A percentile compares a stretch with the other conserved stretches of the same genome.
phyloP scores from a whole-genome alignment of 1,284 basidiomycete genomes.

The Ustilago trichophora region DNA sequence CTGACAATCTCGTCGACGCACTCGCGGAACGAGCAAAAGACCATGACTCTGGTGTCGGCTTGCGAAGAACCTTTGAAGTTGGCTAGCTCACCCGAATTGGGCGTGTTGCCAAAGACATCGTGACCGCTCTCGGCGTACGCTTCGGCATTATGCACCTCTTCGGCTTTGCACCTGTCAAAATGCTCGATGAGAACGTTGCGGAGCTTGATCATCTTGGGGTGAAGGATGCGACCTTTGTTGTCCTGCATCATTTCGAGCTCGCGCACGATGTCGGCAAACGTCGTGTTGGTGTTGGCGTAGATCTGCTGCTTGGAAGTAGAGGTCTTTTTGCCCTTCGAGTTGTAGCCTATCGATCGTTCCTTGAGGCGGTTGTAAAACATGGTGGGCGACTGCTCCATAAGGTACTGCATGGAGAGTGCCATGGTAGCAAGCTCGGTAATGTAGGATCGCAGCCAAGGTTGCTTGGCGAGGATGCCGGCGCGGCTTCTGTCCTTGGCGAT shows the following conservation, averaged over 20 bases:
- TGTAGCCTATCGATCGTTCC: slow-evolving; percentile 65
- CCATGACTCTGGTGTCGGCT: slow-evolving; percentile 83
- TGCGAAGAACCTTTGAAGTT: slow-evolving; percentile 18
- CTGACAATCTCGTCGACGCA: slow-evolving; percentile 89
- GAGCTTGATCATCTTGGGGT: slow-evolving; percentile 93
- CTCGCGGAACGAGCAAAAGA: slow-evolving; percentile 88
- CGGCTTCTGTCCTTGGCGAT: slow-evolving; percentile 22
- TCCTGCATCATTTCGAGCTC: slow-evolving; percentile 72
- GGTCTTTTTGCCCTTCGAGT: slow-evolving; percentile 63
- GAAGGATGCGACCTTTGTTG: slow-evolving; percentile 72
- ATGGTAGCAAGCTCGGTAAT: slow-evolving; percentile 51
- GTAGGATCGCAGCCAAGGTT: slow-evolving; percentile 34
- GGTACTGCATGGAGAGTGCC: slow-evolving; percentile 59
- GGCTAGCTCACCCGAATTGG: slow-evolving; percentile 23
- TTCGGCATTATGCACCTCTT: slow-evolving; percentile 78
- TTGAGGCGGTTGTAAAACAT: slow-evolving; percentile 66
- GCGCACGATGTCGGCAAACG: slow-evolving; percentile 74
- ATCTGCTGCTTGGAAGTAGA: slow-evolving; percentile 38
- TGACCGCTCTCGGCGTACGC: slow-evolving; percentile 37
- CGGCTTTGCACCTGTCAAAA: slow-evolving; percentile 41
- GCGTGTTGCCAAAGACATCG: slow-evolving; percentile 61
- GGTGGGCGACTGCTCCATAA: slow-evolving; percentile 77
- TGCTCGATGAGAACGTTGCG: slow-evolving; percentile 52
- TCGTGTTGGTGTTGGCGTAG: slow-evolving; percentile 71
- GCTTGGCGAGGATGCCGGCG: slow-evolving; percentile 15